Base-by-base conservation (phyloP, 805 yeast species). In the Saccharomyces paradoxus region DNA sequence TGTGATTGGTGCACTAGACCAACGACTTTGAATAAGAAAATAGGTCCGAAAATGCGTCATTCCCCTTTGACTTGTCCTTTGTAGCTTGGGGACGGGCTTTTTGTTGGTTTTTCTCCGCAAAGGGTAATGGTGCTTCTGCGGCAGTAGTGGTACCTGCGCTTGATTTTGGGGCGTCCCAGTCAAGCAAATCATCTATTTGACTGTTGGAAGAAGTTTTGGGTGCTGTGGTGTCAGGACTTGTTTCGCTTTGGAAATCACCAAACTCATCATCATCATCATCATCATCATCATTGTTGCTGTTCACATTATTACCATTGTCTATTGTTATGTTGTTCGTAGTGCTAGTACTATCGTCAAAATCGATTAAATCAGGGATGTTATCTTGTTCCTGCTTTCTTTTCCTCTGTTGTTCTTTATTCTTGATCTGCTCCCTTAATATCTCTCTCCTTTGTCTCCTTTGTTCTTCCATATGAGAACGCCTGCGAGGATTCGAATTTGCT, bases 361-460 rank as follows among this genome's bases (percentile, higher is more conserved):
- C 71, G 50, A 70, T 53, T 48, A 70, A 56, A 56, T 70, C 72
- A 5, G 68, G 68, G 10, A 64, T 56, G 6, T 55, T 61, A 10
- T 60, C 61, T 12, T 64, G 60, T 51, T 62, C 58, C 27, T 63
- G 56, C 48, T 59, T 54, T 26, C 61, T 59, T 55, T 69, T 67
- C 46, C 71, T 62, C 54, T 68, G 69, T 49, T 61, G 62, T 55
- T 70, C 72, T 29, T 67, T 66, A 26, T 59, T 58, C 54, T 63
- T 68, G 50, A 70, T 69, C 53, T 68, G 64, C 50, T 69, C 71
- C 46, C 70, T 66, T 30, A 70, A 58, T n/a, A 69, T 59, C 53
- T 69, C 72, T 53, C 74, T 66, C 57, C 72, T 66, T 54, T 70
- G 71, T 48, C 67, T 67, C 58, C 74, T 63, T 55, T 70, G 72